phyloP scores from a whole-genome alignment of 179 eudicot genomes.

The Patellifolia procumbens region DNA sequence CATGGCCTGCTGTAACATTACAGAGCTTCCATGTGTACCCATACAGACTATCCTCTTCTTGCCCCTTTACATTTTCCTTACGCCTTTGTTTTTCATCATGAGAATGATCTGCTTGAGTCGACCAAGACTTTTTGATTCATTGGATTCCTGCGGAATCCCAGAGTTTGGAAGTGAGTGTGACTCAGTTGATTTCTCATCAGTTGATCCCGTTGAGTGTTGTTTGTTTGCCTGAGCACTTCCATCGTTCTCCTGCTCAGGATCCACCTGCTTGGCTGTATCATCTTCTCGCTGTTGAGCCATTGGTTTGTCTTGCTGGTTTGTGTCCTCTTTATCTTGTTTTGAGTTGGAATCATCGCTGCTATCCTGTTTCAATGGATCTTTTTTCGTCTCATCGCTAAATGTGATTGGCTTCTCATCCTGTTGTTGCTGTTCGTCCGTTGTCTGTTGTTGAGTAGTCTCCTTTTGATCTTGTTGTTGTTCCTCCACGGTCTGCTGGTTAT shows the following conservation, averaged over 20 bases:
- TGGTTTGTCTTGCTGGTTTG: conserved; percentile 29
- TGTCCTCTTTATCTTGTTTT: conserved; percentile 33
- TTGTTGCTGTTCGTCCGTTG: conserved; percentile 32
- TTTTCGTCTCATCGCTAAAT: conserved; percentile 41
- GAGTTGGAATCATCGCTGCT: conserved; percentile 31
- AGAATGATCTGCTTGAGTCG: conserved; percentile 77
- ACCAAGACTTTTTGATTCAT: conserved; percentile 69
- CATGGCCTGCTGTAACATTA: conserved; percentile 65
- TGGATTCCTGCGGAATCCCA: conserved; percentile 74
- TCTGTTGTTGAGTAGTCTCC: conserved; percentile 32
- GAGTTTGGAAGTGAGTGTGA: conserved; percentile 40
- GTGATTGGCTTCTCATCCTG: conserved; percentile 33
- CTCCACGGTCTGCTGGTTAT: conserved; percentile 8
- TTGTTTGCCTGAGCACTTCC: conserved; percentile 14
- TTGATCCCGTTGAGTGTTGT: conserved; percentile 21
- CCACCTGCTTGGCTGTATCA: conserved; percentile 17
- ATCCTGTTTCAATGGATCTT: conserved; percentile 31
- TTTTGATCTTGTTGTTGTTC: conserved; percentile 30
- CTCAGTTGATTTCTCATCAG: conserved; percentile 32
- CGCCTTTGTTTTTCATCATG: conserved; percentile 37
- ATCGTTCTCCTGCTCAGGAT: conserved; percentile 17
- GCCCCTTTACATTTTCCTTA: conserved; percentile 35
- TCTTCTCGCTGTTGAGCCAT: conserved; percentile 25
- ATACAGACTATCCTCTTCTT: conserved; percentile 42
- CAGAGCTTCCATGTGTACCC: conserved; percentile 71